A percentile compares a stretch with the other conserved stretches of the same genome.
Conservation (phyloP, 805 yeast species). For the Hyphopichia homilentoma region DNA sequence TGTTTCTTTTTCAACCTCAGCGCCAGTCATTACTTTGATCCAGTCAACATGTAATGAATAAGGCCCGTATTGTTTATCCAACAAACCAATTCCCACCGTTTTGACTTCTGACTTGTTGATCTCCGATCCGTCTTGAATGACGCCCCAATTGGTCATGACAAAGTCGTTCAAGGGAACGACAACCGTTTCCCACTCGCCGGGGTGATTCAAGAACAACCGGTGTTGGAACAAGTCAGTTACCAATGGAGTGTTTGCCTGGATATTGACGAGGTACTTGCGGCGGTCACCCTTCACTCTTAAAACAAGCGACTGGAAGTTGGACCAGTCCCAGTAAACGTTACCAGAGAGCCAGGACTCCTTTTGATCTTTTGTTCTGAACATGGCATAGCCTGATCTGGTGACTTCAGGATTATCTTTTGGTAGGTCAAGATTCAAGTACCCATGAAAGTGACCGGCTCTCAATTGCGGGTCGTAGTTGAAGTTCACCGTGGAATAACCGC, state of each 20-base stretch:
- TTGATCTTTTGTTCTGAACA: conserved; percentile 76
- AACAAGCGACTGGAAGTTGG: conserved; percentile 56
- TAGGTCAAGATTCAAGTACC: conserved; percentile 64
- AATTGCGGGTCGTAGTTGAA: conserved; percentile 37
- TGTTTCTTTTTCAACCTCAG: conserved; percentile 42
- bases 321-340: conserved; percentile 64
- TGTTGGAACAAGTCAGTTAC: conserved; percentile 81
- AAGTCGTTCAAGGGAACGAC: conserved; percentile 74
- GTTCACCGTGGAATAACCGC: conserved; percentile 70
- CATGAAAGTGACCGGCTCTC: conserved; percentile 43
- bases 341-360: conserved; percentile 49
- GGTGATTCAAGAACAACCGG: conserved; percentile 63
- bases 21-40: conserved; percentile 64
- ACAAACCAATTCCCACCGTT: conserved; percentile 73
- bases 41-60: conserved; percentile 66
- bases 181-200: conserved; percentile 82
- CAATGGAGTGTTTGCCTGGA: conserved; percentile 77
- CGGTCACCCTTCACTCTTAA: conserved; percentile 70
- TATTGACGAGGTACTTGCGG: conserved; percentile 71
- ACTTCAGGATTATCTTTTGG: conserved; percentile 63
- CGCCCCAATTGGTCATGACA: conserved; percentile 82
- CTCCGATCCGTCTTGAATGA: conserved; percentile 44
- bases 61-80: conserved; percentile 77
- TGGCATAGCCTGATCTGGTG: conserved; percentile 69
- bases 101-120: conserved; percentile 63